Evolutionary conservation across 768 basidiomycete genomes (phyloP).

Genomic region (Pleurotus djamor): DNA sequence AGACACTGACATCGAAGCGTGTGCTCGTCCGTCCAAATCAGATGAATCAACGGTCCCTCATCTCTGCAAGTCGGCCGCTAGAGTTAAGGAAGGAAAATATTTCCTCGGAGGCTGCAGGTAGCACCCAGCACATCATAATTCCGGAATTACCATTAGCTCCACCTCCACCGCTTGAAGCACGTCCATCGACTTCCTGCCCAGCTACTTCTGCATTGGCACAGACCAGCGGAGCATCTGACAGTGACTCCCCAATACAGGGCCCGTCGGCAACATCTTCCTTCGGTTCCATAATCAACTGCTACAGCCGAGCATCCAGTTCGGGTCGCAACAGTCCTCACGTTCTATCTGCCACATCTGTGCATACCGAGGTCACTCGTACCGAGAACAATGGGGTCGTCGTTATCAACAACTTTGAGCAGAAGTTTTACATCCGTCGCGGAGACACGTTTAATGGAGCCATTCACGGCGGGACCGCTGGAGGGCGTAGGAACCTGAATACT

Average conservation of each 20-base stretch:
- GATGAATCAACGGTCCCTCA: neutral
- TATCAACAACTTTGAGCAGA: neutral
- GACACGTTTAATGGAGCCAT: neutral
- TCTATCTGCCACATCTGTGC: neutral
- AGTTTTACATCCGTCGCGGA: neutral
- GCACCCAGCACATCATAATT: neutral
- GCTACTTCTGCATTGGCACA: neutral
- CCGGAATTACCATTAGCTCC: neutral
- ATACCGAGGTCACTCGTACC: neutral
- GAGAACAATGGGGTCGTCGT: neutral
- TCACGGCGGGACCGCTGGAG: neutral
- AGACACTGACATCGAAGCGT: neutral
- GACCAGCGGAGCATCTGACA: neutral
- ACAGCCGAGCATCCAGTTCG: neutral
- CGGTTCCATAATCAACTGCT: neutral
- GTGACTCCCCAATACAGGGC: neutral
- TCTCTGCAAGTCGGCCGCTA: neutral
- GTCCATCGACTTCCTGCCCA: neutral
- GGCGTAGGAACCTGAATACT: neutral
- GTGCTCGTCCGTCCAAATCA: neutral
- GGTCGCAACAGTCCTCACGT: neutral
- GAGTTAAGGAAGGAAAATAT: neutral
- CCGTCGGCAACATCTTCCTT: neutral
- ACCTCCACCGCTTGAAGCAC: neutral
- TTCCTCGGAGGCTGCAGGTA: neutral